These are phyloP conservation scores for Russula olivacea DNA, from an alignment of 768 basidiomycete genomes.

Conservation along the genomic window DNA sequence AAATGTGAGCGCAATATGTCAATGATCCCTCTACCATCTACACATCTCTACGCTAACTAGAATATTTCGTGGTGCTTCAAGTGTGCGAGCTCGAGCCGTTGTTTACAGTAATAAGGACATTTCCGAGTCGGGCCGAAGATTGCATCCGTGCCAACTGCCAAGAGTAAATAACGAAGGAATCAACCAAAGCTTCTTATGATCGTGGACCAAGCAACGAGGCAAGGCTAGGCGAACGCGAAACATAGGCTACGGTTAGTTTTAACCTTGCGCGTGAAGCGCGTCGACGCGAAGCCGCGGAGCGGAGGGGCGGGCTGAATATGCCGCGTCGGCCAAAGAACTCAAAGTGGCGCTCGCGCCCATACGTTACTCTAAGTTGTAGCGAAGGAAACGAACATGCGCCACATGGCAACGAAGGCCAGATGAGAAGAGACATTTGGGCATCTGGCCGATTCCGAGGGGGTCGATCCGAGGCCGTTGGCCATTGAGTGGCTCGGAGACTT, in stretches of 20 bases:
- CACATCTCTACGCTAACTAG: neutral
- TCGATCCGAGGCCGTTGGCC: neutral
- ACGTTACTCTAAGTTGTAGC: neutral
- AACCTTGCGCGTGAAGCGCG: neutral
- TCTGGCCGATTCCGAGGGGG: slow-evolving; percentile 2
- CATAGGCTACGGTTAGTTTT: neutral
- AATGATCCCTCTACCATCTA: neutral
- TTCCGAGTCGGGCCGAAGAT: neutral
- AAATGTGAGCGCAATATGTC: neutral
- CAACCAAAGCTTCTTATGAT: neutral
- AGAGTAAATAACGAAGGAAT: neutral
- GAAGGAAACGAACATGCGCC: neutral
- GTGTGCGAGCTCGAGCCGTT: too few species aligned
- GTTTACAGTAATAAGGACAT: too few species aligned
- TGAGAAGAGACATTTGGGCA: neutral
- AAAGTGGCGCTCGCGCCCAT: slow-evolving; percentile 1
- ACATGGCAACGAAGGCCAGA: neutral
- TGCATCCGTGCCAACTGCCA: neutral
- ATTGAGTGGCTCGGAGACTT: neutral
- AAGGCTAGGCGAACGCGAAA: neutral
- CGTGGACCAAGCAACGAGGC: neutral
- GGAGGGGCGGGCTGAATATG: slow-evolving; percentile 4
- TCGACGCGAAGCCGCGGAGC: slow-evolving; percentile 12
- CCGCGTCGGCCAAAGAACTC: neutral
- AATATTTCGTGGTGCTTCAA: neutral